Percentiles rank a stretch among this genome's conserved stretches.
Evolutionary conservation across 495 filamentous ascomycete genomes (phyloP).

Genomic region (Xeromyces bisporus): DNA sequence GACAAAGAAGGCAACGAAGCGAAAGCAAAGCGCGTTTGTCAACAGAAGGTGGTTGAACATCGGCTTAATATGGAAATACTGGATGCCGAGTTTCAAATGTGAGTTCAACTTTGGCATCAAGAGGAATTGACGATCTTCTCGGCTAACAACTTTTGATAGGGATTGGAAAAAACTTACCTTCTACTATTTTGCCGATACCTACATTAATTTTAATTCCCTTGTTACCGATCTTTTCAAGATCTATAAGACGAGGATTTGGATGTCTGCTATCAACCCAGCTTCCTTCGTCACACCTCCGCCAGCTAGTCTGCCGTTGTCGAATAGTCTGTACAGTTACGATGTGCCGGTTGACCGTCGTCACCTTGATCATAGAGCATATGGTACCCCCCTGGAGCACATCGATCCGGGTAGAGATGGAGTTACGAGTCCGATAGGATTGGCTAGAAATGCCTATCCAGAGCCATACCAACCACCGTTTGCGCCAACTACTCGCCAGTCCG

Average conservation of each 20-base stretch:
- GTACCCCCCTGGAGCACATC: conserved; percentile 11
- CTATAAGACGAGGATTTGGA: conserved; percentile 98
- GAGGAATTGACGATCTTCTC: conserved; percentile 1
- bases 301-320: conserved; percentile 40
- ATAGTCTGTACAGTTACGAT: conserved; percentile 18
- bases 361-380: conserved; percentile 15
- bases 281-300: conserved; percentile 74
- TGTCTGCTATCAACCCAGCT: conserved; percentile 96
- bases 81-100: conserved; percentile 99
- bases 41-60: conserved; percentile 90
- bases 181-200: conserved; percentile 94
- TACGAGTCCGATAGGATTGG: conserved; percentile 16
- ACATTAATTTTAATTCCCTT: conserved; percentile 96
- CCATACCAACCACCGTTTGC: conserved; percentile 20
- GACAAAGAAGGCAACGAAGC: conserved; percentile 97
- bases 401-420: conserved; percentile 17
- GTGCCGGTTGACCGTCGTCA: conserved; percentile 17
- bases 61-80: conserved; percentile 95
- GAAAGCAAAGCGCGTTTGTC: conserved; percentile 89
- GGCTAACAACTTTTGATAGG: conserved; percentile 32
- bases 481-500: conserved; percentile 15
- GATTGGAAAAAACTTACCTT: conserved; percentile 98
- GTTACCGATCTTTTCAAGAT: conserved; percentile 97
- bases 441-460: conserved; percentile 21
- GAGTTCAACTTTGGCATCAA: no score